Conservation (phyloP, 768 basidiomycete genomes). For the Clathrus columnatus region DNA sequence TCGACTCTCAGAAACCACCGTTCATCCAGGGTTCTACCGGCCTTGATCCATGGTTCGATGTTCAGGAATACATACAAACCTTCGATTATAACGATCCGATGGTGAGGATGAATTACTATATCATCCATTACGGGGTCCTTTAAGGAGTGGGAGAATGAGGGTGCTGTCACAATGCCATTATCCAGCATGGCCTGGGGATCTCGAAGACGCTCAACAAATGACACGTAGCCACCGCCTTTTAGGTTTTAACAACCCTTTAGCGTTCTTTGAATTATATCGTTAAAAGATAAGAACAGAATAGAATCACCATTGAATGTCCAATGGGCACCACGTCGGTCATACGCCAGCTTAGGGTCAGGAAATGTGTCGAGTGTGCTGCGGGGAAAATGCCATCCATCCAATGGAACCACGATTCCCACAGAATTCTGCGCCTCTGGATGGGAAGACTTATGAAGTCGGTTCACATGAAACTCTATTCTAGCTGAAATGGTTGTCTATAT, state of each 20-base stretch:
- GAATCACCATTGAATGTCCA: constrained; percentile 78
- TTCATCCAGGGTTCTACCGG: constrained; percentile 60
- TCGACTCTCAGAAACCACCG: constrained; percentile 66
- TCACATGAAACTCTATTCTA: constrained; percentile 7
- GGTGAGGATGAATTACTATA: constrained; percentile 45
- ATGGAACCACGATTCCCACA: constrained; percentile 58
- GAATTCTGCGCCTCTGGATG: constrained; percentile 4
- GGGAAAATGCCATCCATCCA: constrained; percentile 91
- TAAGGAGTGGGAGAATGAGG: constrained; percentile 78
- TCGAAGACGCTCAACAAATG: constrained; percentile 1
- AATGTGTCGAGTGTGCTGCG: constrained; percentile 69
- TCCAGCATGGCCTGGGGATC: background rate
- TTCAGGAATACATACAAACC: constrained; percentile 80
- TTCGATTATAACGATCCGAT: constrained; percentile 80
- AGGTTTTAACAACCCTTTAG: background rate
- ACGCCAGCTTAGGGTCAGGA: constrained; percentile 67
- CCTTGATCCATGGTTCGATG: constrained; percentile 64
- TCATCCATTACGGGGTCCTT: constrained; percentile 74
- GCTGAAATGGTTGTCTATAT: constrained; percentile 7
- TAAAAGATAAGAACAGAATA: background rate
- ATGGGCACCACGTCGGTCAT: constrained; percentile 73
- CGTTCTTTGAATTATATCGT: background rate
- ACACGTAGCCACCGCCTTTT: background rate
- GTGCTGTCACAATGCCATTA: constrained; percentile 40
- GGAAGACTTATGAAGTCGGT: constrained; percentile 5